Base-by-base conservation (phyloP, 768 basidiomycete species). In the Chalciporus piperatus region DNA sequence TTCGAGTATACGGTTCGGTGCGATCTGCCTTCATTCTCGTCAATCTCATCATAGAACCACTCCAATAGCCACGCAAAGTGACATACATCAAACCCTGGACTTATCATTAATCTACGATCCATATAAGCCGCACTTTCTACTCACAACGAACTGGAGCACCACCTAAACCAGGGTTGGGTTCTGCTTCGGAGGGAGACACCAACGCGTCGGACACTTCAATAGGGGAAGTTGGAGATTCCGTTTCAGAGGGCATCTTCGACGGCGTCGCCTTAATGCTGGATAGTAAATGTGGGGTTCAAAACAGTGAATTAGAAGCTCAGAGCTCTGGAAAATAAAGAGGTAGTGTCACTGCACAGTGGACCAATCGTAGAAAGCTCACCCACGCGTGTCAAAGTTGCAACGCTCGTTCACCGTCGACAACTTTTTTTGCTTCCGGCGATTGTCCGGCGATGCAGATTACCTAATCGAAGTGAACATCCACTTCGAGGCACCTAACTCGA, bases 1-100 rank as follows among this genome's bases (percentile, higher is more conserved):
- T 92, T 51, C 84, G 80, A 17, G 90, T 92, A 64, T 92, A 92
- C 10, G 90, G 60, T 67, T 92, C 90, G 42, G 85, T 84, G 57
- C 89, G 83, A 71, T 92, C 82, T 51, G 91, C 91, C 89, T 92
- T 44, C 30, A 32, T 40, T 41, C 42, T 45, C 33, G 56, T 55
- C 53, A 65, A 51, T 55, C 54, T 55, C 48, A 50, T 55, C 40
- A 55, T 47, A 33, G 45, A 19, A 38, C n/a, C 17, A 45, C n/a
- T 20, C n/a, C 42, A 37, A 23, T 38, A 41, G 41, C 30, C 11
- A 51, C 55, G 56, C 49, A 40, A 12, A 16, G 40, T 37, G 48
- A 83, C 89, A 59, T 74, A 92, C 89, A 76, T 91, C 89, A 73
- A 87, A 92, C 89, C 89, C 89, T 90, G 54, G 35, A 27, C 38